Evolutionary conservation across 805 yeast species (phyloP), one percentile per base, ranked within the genome.

Genomic region (Starmera amethionina): DNA sequence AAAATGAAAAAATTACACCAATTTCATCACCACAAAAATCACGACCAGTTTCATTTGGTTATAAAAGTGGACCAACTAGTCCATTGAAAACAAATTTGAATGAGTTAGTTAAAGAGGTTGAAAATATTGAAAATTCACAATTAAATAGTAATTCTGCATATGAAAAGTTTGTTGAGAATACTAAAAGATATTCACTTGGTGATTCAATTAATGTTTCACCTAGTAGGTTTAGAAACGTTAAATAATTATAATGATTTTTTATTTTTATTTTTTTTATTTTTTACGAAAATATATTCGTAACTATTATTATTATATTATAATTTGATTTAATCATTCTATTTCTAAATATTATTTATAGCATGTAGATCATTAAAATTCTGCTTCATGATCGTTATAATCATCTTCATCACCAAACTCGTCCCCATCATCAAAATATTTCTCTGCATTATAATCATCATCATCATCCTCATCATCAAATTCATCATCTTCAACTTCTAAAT

Each of bases 391-490:
- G 30, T 71, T 75, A 30, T 64, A 71, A 36, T 68, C 75, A 38
- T 72, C 77, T 34, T 68, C 76, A 39, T 59, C 69, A 27, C 66
- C 67, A 38, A 60, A 63, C 42, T 73, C 78, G 37, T 63, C 66
- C 32, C 79, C 83, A 47, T 73, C 81, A 48, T 76, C 81, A 55
- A 76, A 76, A 53, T 76, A 75, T 54, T 73, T 73, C 45, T 75
- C 80, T 11, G 79, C 81, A 48, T 76, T 75, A 50, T 75, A 75
- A 49, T 76, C 82, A 44, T 75, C 80, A 45, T 76, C 81, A 30
- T 74, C 82, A 40, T 53, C 60, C 22, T 75, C 81, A 41, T 70
- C 76, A 46, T 73, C 80, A 44, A 67, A 71, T 41, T 72, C 79
- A 45, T 74, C 81, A 46, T 75, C 81, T 29, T 67, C 72, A 14